Evolutionary conservation across 371 early-diverging fungal species (phyloP), one percentile per base, ranked within the genome.

Genomic region (Mortierella sp.): DNA sequence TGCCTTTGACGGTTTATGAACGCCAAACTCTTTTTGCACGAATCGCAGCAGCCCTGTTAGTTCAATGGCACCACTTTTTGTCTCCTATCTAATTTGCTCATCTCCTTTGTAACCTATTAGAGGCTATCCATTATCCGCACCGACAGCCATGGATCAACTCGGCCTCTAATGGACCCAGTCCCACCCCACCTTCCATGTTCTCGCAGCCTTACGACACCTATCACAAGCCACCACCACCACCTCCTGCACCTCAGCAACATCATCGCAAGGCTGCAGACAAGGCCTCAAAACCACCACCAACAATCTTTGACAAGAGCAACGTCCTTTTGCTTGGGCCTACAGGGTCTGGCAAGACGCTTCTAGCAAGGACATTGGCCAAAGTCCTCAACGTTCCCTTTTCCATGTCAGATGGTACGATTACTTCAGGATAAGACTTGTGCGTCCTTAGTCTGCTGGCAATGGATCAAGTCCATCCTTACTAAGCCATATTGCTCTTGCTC

Each of bases 371-470:
- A 11, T 84, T 96, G 44, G 98, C 98, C 28, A 92, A 96, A 77
- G 90, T 97, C 3, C 91, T 98, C 45, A 92, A 96, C 54, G 98
- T 98, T 0, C 98, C 98, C 1, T 97, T 97, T 79, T 96, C 97
- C 0, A 95, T 97, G 91, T 95, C 95, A n/a, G 98, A 98, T 84
- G 98, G 87, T 86, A 82, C 54, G 0, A 6, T 1, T 48, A 0
- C 7, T 31, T 9, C 7, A 16, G 34, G n/a, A 38, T 38, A 11
- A 7, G 3, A n/a, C 10, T 16, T 16, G 14, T 34, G 19, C 45
- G 4, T 58, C 9, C 5, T 7, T 21, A 52, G 16, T 52, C 13
- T 26, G 44, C 13, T 21, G 26, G 3, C 63, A 14, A 28, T n/a
- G 58, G 26, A 8, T 21, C 19, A 14, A 24, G 38, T 26, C 48